These are phyloP conservation scores for Penicillium ochrochloron DNA, from an alignment of 495 filamentous ascomycete species.

Conservation along the genomic window DNA sequence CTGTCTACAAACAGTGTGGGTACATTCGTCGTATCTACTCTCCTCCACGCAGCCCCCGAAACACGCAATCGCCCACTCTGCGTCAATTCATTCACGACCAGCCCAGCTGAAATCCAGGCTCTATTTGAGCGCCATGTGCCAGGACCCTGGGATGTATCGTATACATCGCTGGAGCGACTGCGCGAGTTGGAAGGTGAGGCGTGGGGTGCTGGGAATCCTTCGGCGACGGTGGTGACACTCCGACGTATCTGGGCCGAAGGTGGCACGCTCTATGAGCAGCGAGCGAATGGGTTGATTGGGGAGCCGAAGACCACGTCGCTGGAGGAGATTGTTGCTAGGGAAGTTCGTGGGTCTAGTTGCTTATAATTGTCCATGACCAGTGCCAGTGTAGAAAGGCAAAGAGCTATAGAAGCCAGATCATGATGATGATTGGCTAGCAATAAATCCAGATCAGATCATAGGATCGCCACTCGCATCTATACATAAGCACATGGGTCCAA, in stretches of 20 bases:
- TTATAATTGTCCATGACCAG: neutral
- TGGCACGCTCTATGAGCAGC: constrained; percentile 68
- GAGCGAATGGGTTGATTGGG: constrained; percentile 64
- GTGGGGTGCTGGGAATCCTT: constrained; percentile 57
- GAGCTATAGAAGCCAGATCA: neutral
- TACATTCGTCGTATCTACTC: constrained; percentile 61
- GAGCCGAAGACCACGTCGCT: constrained; percentile 53
- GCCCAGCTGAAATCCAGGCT: constrained; percentile 61
- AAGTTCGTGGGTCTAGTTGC: constrained; percentile 22
- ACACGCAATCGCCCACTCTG: constrained; percentile 60
- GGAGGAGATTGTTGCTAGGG: constrained; percentile 41
- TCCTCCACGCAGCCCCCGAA: constrained; percentile 55
- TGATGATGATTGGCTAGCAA: neutral
- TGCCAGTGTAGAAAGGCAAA: neutral
- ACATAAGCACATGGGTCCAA: neutral
- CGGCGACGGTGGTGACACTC: constrained; percentile 61
- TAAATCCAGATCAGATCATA: neutral
- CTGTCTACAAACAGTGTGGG: constrained; percentile 56
- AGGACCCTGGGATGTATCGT: constrained; percentile 52
- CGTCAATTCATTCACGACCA: constrained; percentile 73
- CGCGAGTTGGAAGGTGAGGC: constrained; percentile 56
- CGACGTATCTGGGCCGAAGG: constrained; percentile 73
- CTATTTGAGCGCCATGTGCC: constrained; percentile 71
- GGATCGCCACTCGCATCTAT: neutral
- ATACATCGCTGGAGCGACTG: constrained; percentile 56